Percentiles rank a stretch among this genome's conserved stretches.
Evolutionary conservation across 257 asterid species (phyloP).

Genomic region (Rehmannia glutinosa): DNA sequence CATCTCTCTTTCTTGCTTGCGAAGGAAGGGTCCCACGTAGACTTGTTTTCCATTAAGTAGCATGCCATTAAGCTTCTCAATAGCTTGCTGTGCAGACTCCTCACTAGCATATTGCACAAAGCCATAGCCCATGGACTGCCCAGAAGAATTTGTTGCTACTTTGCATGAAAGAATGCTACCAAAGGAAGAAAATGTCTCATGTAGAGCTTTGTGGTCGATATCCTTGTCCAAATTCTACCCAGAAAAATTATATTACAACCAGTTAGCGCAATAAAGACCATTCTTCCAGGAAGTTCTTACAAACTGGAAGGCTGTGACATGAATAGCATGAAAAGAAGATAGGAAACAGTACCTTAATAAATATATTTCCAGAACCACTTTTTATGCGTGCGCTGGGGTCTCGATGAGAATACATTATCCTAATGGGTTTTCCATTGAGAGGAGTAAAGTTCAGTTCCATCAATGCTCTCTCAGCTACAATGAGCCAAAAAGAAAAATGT

Average conservation of each 20-base stretch:
- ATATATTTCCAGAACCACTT: conserved; percentile 84
- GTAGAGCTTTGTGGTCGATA: conserved; percentile 86
- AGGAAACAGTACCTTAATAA: conserved; percentile 57
- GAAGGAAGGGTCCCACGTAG: conserved; percentile 77
- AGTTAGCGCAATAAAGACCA: not conserved
- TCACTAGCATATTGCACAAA: conserved; percentile 83
- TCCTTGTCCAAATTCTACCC: conserved; percentile 84
- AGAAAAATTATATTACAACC: not conserved
- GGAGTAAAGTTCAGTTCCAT: conserved; percentile 74
- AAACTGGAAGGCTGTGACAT: not conserved
- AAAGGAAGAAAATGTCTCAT: conserved; percentile 80
- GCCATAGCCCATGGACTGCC: conserved; percentile 86
- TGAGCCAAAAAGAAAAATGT: not conserved
- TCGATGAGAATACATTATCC: conserved; percentile 82
- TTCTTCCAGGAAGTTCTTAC: not conserved
- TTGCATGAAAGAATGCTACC: conserved; percentile 85
- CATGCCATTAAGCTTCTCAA: conserved; percentile 87
- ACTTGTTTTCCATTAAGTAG: conserved; percentile 83
- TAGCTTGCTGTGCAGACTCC: conserved; percentile 84
- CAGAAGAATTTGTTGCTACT: conserved; percentile 65
- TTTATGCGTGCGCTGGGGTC: conserved; percentile 79
- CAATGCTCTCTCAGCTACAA: conserved; percentile 76
- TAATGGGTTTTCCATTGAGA: conserved; percentile 77
- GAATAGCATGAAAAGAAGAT: not conserved
- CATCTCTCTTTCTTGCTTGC: conserved; percentile 86